phyloP scores from a whole-genome alignment of 768 basidiomycete species.

The Russula sp. region DNA sequence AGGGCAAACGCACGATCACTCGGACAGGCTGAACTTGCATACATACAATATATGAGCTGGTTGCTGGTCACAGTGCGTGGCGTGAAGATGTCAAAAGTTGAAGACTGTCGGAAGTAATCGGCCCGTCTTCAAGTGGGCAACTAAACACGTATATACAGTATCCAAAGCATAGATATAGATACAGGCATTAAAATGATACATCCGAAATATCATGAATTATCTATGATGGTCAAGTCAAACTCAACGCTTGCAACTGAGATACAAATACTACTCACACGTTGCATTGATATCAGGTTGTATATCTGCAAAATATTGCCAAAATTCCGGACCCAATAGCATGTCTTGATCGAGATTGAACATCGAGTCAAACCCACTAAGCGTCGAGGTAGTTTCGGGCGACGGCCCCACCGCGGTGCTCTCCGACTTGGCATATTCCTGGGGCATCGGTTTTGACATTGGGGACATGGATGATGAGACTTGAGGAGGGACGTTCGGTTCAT shows the following conservation, averaged over 20 bases:
- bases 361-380: slow-evolving; percentile 3
- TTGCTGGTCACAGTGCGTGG: not conserved
- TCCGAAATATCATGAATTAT: not conserved
- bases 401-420: slow-evolving; percentile 4
- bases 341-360: slow-evolving; percentile 13
- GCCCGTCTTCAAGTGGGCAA: not conserved
- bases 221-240: not conserved
- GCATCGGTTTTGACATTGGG: not conserved
- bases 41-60: not conserved
- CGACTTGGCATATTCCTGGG: not conserved
- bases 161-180: not conserved
- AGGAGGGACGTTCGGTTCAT: not conserved
- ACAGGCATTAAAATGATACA: not conserved
- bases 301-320: slow-evolving; percentile 16
- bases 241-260: not conserved
- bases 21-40: slow-evolving; percentile 27
- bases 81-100: not conserved
- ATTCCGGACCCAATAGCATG: slow-evolving; percentile 7
- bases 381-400: not conserved
- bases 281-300: not conserved
- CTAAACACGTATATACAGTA: not conserved
- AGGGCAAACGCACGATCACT: slow-evolving; percentile 73
- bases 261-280: slow-evolving; percentile 1
- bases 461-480: not conserved
- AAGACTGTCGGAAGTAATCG: not conserved